Base-by-base conservation (phyloP, 768 basidiomycete species). In the Lactarius quietus region DNA sequence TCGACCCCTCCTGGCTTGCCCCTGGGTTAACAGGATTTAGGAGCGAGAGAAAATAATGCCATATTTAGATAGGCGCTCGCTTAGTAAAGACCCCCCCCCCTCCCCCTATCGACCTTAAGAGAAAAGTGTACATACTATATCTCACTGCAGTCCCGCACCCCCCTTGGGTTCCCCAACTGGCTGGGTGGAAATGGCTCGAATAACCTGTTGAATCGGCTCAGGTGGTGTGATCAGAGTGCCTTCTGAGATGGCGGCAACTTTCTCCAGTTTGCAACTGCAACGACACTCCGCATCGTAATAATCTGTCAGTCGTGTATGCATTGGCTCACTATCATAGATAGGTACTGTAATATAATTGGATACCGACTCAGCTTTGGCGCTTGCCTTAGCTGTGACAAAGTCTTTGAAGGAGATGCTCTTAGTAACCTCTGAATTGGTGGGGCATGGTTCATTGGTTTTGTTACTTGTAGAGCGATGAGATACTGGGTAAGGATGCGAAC, bases 401-500 rank as follows among this genome's bases (percentile, higher is more conserved):
- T 61, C 69, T 7, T 23, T 38, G 9, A 59, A 64, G 3, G 65
- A 45, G 6, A 61, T 29, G 20, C 63, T 69, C 31, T 60, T 62
- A 12, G 70, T 63, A 10, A 67, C 58, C 20, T 64, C 67, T 6
- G 38, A 63, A 35, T 78, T 77, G n/a, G 76, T 73, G 14, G 70
- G 64, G 43, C 72, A 74, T 53, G 72, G 64, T 28, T 71, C 70
- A 15, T 74, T 77, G 0, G 77, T 78, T n/a, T n/a, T n/a, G n/a
- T n/a, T n/a, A n/a, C 62, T 73, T 70, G 64, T 75, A 77, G 62
- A 75, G 72, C 6, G 83, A 86, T 15, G 86, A 85, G 66, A 86
- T 86, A 4, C 82, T 83, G 1, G 85, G 85, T 62, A 86, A 74
- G 7, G 85, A 86, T 63, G 78, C 78, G 73, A 83, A 85, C 0